Evolutionary conservation across 352 stramenopile species (phyloP).

Genomic region (Phytopythium mirpurense): DNA sequence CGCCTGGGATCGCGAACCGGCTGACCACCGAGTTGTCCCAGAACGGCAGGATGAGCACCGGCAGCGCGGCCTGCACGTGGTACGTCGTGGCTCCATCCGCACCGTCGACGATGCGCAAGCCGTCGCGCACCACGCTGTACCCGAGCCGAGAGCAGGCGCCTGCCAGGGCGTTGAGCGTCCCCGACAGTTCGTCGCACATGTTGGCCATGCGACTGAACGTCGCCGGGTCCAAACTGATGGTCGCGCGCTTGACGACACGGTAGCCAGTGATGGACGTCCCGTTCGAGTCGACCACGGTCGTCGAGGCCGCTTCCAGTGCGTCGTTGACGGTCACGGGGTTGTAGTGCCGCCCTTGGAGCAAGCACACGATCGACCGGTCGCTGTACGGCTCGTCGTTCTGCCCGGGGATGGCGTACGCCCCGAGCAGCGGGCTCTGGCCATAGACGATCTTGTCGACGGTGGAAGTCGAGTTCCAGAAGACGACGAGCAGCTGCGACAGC

Average conservation of each 20-base stretch:
- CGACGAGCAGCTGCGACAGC: conserved; percentile 2
- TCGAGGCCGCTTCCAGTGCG: neutral
- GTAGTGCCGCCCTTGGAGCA: conserved; percentile 7
- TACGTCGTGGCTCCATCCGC: conserved; percentile 17
- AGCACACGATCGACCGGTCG: conserved; percentile 13
- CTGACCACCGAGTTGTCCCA: neutral
- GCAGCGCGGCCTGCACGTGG: conserved; percentile 22
- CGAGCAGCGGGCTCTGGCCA: conserved; percentile 1
- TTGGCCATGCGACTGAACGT: neutral
- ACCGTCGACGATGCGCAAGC: conserved; percentile 21
- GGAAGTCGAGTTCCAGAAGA: conserved; percentile 3
- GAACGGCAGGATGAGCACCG: conserved; percentile 35
- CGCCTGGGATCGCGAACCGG: neutral
- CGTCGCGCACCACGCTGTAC: conserved; percentile 6
- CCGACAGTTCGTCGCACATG: conserved; percentile 9
- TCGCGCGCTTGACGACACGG: conserved; percentile 13
- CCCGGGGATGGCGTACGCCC: neutral
- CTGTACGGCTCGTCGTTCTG: conserved; percentile 14
- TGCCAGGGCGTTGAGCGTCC: neutral
- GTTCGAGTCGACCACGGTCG: neutral
- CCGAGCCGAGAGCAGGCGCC: neutral
- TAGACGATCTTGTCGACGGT: neutral
- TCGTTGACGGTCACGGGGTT: conserved; percentile 2
- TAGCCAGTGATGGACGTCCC: conserved; percentile 9
- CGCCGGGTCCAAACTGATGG: conserved; percentile 8